These are phyloP conservation scores for Dictyostelium intermedium DNA, from an alignment of 78 protist genomes.

Conservation along the genomic window DNA sequence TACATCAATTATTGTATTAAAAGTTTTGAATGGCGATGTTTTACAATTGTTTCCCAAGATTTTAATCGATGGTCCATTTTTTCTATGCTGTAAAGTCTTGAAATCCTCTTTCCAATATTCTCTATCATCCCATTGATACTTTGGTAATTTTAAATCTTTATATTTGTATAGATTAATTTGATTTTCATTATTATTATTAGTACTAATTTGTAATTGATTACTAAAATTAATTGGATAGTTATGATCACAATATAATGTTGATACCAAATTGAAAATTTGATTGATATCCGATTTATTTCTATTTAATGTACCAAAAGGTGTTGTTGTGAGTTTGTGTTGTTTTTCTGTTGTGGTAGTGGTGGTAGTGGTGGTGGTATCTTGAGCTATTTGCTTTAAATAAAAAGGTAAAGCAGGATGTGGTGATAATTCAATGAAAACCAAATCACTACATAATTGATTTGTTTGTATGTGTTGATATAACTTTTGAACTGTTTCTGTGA, in stretches of 20 bases:
- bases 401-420: conserved; percentile 33
- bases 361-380: background rate
- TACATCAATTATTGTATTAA: background rate
- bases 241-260: background rate
- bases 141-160: background rate
- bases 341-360: background rate
- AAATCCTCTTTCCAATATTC: background rate
- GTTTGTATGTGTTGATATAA: background rate
- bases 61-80: background rate
- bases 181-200: background rate
- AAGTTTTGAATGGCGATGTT: background rate
- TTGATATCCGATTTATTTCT: background rate
- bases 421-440: conserved; percentile 11
- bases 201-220: too few species aligned
- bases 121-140: conserved; percentile 26
- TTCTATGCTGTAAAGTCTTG: background rate
- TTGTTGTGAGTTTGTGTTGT: background rate
- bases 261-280: background rate
- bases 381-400: background rate
- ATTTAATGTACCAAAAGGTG: too few species aligned
- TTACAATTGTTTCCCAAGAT: background rate
- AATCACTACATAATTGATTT: background rate
- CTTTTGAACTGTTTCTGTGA: background rate
- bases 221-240: background rate
- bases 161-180: background rate